phyloP scores from a whole-genome alignment of 345 rosid species.

The Xanthoceras sorbifolium region DNA sequence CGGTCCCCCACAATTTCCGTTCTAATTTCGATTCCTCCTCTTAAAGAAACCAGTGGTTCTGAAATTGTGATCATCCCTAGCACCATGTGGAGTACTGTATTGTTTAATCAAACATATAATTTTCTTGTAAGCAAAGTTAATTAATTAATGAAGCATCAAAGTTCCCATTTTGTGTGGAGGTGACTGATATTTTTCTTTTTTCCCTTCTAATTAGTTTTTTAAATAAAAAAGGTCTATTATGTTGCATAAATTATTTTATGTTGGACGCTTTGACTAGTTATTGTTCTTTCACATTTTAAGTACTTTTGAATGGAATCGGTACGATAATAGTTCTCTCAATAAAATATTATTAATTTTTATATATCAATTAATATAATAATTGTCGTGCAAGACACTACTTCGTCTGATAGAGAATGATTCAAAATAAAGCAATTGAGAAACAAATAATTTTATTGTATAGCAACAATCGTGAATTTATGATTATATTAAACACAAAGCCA shows the following conservation, averaged over 20 bases:
- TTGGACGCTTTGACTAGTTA: not conserved
- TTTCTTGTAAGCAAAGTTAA: not conserved
- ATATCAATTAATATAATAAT: not conserved
- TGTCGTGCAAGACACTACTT: not conserved
- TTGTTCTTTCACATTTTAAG: not conserved
- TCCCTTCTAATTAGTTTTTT: not conserved
- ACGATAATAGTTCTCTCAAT: no score
- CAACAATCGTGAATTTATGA: no score
- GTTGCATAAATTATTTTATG: not conserved
- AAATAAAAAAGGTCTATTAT: not conserved
- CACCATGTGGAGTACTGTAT: not conserved
- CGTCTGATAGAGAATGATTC: not conserved
- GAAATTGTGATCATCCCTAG: no score
- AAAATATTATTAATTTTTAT: no score
- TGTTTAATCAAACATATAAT: not conserved
- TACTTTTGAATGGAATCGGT: not conserved
- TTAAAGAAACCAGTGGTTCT: no score
- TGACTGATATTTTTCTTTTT: no score
- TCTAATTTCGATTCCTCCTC: no score
- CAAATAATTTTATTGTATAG: no score
- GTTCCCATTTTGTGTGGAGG: conserved; percentile 4
- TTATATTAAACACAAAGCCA: no score
- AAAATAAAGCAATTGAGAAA: no score
- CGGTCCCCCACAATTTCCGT: no score
- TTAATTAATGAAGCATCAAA: not conserved